Percentiles rank a stretch among this genome's conserved stretches.
These are phyloP conservation scores for Fusarium aywerte DNA, from an alignment of 2,329 filamentous ascomycete genomes.

Conservation along the genomic window DNA sequence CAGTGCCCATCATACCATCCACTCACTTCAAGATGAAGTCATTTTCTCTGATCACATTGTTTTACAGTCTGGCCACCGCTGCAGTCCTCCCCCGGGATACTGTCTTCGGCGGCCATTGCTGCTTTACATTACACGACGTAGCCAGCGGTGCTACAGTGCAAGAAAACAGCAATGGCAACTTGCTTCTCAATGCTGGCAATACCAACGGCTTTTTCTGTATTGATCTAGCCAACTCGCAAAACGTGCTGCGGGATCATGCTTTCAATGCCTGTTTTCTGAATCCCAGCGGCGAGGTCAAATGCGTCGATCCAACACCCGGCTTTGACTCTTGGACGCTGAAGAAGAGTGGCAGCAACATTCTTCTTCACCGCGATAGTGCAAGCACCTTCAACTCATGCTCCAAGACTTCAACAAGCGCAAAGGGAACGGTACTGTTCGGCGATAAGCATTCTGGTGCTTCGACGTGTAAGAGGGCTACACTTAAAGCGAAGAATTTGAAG, in stretches of 20 bases:
- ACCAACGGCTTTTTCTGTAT: constrained; percentile 50
- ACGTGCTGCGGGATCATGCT: constrained; percentile 45
- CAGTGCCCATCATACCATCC: neutral
- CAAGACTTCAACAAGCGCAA: constrained; percentile 16
- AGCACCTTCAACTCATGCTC: constrained; percentile 46
- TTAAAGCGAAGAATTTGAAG: constrained; percentile 44
- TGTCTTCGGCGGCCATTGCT: constrained; percentile 45
- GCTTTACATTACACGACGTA: constrained; percentile 48
- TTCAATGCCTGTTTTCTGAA: constrained; percentile 51
- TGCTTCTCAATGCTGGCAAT: constrained; percentile 44
- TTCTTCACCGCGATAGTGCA: constrained; percentile 44
- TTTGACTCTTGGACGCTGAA: constrained; percentile 46
- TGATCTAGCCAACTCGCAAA: constrained; percentile 38
- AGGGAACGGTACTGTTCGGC: constrained; percentile 44
- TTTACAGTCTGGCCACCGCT: constrained; percentile 36
- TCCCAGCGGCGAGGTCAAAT: constrained; percentile 44
- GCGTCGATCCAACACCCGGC: constrained; percentile 49
- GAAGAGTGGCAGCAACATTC: constrained; percentile 29
- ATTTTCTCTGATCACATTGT: constrained; percentile 33
- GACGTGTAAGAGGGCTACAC: constrained; percentile 41
- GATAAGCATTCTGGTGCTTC: constrained; percentile 23
- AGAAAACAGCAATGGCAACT: constrained; percentile 45
- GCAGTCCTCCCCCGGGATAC: constrained; percentile 38
- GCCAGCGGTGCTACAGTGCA: constrained; percentile 41
- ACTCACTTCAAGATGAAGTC: constrained; percentile 36